These are phyloP conservation scores for Aaosphaeria pasadenensis DNA, from an alignment of 2,329 filamentous ascomycete genomes.

Conservation along the genomic window DNA sequence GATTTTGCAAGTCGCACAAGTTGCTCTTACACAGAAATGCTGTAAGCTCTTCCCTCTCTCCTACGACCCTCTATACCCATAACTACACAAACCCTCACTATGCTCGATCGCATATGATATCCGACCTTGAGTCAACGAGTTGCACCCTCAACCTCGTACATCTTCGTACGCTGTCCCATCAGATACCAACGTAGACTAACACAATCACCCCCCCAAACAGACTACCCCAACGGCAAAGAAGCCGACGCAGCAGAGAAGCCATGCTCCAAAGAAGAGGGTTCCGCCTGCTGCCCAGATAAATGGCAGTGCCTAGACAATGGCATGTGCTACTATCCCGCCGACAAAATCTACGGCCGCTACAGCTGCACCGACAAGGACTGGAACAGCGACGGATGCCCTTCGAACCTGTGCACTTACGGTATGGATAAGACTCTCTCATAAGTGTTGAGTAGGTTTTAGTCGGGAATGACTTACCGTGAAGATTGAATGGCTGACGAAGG, in stretches of 20 bases:
- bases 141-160: no score
- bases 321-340: slow-evolving; percentile 28
- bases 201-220: slow-evolving; percentile 8
- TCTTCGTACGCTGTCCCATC: no score
- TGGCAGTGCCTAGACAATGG: slow-evolving; percentile 38
- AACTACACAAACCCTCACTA: no score
- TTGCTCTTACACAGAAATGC: no score
- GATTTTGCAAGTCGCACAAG: no score
- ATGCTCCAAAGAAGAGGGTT: slow-evolving; percentile 29
- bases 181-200: not conserved
- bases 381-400: slow-evolving; percentile 29
- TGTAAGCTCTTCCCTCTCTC: no score
- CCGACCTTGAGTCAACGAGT: no score
- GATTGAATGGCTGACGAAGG: no score
- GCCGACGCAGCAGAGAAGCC: slow-evolving; percentile 25
- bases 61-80: no score
- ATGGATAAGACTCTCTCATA: slow-evolving; percentile 2
- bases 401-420: slow-evolving; percentile 35
- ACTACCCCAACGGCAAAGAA: slow-evolving; percentile 31
- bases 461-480: no score
- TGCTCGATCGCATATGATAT: no score
- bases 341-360: slow-evolving; percentile 28
- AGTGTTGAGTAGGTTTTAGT: not conserved
- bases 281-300: slow-evolving; percentile 34
- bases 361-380: slow-evolving; percentile 35